These are phyloP conservation scores for Trichoderma breve DNA, from an alignment of 2,329 filamentous ascomycete genomes.

Conservation along the genomic window DNA sequence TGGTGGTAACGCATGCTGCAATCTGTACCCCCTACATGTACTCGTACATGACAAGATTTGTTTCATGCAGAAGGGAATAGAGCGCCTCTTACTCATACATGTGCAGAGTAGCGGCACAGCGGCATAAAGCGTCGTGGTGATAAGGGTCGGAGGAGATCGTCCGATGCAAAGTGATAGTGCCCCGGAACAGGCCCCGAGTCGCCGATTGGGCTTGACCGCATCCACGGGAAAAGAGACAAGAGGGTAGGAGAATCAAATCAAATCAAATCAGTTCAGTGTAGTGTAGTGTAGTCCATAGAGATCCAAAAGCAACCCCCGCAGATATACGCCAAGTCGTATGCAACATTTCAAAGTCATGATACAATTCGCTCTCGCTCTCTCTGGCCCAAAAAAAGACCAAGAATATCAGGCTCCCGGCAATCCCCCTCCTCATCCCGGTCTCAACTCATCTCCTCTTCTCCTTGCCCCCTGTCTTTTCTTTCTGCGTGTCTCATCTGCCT, in stretches of 20 bases:
- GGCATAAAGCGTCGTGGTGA: neutral
- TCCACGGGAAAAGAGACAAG: neutral
- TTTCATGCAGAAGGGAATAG: neutral
- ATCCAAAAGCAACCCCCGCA: slow-evolving; percentile 12
- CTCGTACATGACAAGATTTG: neutral
- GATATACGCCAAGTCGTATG: slow-evolving; percentile 14
- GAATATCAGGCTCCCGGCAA: neutral
- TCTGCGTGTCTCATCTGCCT: neutral
- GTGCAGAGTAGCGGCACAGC: neutral
- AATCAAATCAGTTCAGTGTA: neutral
- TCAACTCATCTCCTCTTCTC: neutral
- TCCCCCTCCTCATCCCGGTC: neutral
- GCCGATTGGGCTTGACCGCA: neutral
- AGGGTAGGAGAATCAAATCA: neutral
- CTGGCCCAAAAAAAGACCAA: neutral
- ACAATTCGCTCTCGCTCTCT: slow-evolving; percentile 9
- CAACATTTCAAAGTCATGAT: slow-evolving; percentile 5
- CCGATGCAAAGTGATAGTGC: neutral
- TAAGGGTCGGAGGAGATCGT: neutral
- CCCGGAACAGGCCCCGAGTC: neutral
- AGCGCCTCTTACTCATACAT: neutral
- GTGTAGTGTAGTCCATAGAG: neutral
- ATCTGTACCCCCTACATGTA: neutral
- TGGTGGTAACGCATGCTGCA: slow-evolving; percentile 4
- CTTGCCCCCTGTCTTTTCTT: neutral